Evolutionary conservation across 306 rosid genomes (phyloP), one percentile per base, ranked within the genome.

Genomic region (Trichosanthes truncata): DNA sequence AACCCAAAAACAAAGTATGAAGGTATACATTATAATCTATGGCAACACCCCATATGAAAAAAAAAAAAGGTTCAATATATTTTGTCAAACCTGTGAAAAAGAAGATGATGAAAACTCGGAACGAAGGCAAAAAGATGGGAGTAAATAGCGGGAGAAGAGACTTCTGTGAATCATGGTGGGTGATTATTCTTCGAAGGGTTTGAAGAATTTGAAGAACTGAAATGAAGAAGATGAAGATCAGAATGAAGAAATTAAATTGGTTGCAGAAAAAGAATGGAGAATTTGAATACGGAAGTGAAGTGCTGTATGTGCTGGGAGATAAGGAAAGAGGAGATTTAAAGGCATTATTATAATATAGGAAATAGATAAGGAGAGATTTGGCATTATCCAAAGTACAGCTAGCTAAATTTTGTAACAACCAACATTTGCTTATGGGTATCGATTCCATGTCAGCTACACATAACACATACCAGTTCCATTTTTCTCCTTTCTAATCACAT

Each of bases 91-190:
- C 93, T 86, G 86, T 62, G 80, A 43, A 14, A 45, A 77, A 0
- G 80, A 79, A 23, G 85, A 74, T 14, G 80, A 40, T 7, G 62
- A 56, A 56, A 9, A 3, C 1, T 8, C 38, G 48, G 82, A 56
- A 66, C 18, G 25, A 36, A 7, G 41, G 51, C 82, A 35, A 33
- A 48, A 10, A 15, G 77, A 79, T 49, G 25, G 83, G 63, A 69
- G 76, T 36, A 77, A 23, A 9, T 40, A 69, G 9, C 65, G 61
- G 75, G 75, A 41, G 62, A 83, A 9, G 49, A 65, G 31, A 7
- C 60, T 46, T 45, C 36, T 87, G 35, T 21, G 86, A 80, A 91
- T 83, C 93, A 88, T 87, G 10, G 52, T 68, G 75, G 75, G 6
- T 65, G 73, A 36, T 7, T 65, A 3, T 6, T 7, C 7, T 51